Evolutionary conservation across 306 rosid genomes (phyloP).

Genomic region (Arachis hypogaea): DNA sequence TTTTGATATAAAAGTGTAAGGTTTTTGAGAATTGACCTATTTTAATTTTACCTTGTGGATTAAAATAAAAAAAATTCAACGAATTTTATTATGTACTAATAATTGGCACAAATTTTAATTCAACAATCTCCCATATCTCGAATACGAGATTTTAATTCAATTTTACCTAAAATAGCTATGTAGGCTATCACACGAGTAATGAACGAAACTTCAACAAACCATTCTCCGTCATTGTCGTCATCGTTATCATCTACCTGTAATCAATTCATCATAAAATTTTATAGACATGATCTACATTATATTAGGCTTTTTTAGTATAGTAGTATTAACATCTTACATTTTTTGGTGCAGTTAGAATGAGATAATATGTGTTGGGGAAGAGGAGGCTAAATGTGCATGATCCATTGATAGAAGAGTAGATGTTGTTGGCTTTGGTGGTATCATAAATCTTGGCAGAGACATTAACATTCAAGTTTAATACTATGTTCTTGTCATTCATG

Average conservation of each 20-base stretch:
- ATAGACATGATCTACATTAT: neutral
- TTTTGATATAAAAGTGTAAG: too few species aligned
- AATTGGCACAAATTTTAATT: too few species aligned
- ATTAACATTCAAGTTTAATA: slow-evolving; percentile 45
- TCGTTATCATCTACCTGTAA: slow-evolving; percentile 46
- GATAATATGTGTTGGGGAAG: slow-evolving; percentile 49
- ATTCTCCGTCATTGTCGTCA: slow-evolving; percentile 1
- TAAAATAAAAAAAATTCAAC: too few species aligned
- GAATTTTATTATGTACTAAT: too few species aligned
- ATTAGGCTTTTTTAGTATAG: neutral
- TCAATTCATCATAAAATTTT: neutral
- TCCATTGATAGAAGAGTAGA: slow-evolving; percentile 57
- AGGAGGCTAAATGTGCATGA: slow-evolving; percentile 52
- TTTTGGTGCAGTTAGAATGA: slow-evolving; percentile 24
- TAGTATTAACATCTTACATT: slow-evolving; percentile 38
- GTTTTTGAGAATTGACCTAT: too few species aligned
- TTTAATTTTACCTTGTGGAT: too few species aligned
- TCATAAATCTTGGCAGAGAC: slow-evolving; percentile 72
- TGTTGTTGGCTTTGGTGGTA: slow-evolving; percentile 56
- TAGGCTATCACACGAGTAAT: slow-evolving; percentile 60
- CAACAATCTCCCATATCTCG: too few species aligned
- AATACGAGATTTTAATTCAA: neutral
- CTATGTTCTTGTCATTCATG: slow-evolving; percentile 53
- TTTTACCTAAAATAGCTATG: slow-evolving; percentile 63
- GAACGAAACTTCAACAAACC: slow-evolving; percentile 61